A percentile compares a stretch with the other conserved stretches of the same genome.
phyloP scores from a whole-genome alignment of 768 basidiomycete genomes.

The Serendipita vermifera region DNA sequence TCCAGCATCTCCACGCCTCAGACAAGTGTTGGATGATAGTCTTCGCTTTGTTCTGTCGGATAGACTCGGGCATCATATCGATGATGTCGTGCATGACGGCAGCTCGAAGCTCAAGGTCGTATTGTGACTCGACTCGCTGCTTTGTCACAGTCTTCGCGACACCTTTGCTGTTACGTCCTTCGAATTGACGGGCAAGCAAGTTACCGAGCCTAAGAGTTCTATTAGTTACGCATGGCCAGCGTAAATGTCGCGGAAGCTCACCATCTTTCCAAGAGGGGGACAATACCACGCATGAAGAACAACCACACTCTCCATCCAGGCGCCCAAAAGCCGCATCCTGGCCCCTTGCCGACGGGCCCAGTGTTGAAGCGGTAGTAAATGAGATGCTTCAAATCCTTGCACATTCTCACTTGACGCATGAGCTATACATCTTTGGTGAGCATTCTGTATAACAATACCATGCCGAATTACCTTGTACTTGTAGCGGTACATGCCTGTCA shows the following conservation, averaged over 20 bases:
- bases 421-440: conserved; percentile 49
- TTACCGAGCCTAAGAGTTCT: conserved; percentile 60
- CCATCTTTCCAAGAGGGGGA: conserved; percentile 95
- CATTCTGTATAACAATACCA: neutral
- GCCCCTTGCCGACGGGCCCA: conserved; percentile 97
- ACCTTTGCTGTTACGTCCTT: conserved; percentile 92
- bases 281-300: conserved; percentile 99
- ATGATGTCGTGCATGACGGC: conserved; percentile 99
- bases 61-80: conserved; percentile 99
- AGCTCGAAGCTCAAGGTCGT: conserved; percentile 91
- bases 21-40: conserved; percentile 96
- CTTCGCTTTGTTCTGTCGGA: conserved; percentile 99
- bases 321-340: conserved; percentile 98
- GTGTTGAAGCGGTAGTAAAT: conserved; percentile 99
- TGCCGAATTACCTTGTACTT: conserved; percentile 74
- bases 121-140: conserved; percentile 97
- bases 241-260: conserved; percentile 20
- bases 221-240: neutral
- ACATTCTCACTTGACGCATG: conserved; percentile 99
- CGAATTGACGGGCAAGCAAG: conserved; percentile 93
- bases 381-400: conserved; percentile 95
- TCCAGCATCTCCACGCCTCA: conserved; percentile 98
- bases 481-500: conserved; percentile 99
- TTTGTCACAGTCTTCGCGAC: conserved; percentile 98
- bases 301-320: conserved; percentile 99